These are phyloP conservation scores for Lentinula edodes DNA, from an alignment of 768 basidiomycete species.

Conservation along the genomic window DNA sequence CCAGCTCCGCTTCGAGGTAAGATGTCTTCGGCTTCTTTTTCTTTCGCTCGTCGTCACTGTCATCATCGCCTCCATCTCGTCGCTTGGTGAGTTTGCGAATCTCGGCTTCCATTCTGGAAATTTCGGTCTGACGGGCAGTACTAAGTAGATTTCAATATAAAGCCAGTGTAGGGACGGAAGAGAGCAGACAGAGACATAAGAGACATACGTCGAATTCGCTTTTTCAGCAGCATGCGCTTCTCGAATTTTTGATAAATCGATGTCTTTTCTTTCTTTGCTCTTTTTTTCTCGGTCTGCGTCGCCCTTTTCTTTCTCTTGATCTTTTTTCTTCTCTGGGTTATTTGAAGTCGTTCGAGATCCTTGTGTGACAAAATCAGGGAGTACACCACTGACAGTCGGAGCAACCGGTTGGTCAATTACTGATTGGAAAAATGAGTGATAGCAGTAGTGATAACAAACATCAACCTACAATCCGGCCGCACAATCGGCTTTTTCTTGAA, in stretches of 20 bases:
- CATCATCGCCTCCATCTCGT: conserved; percentile 50
- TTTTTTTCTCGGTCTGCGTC: conserved; percentile 10
- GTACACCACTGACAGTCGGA: conserved; percentile 7
- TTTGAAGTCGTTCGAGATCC: not conserved
- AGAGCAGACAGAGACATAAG: conserved; percentile 1
- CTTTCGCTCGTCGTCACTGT: conserved; percentile 56
- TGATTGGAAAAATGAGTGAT: conserved; percentile 9
- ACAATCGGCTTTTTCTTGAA: conserved; percentile 80
- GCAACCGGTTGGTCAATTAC: conserved; percentile 33
- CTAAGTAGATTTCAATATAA: conserved; percentile 26
- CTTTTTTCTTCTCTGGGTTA: conserved; percentile 11
- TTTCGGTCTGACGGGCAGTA: conserved; percentile 63
- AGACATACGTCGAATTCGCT: conserved; percentile 50
- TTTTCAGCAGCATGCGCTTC: conserved; percentile 73
- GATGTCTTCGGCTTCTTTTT: conserved; percentile 63
- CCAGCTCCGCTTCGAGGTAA: conserved; percentile 73
- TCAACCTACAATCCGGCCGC: conserved; percentile 72
- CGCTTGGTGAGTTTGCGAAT: conserved; percentile 72
- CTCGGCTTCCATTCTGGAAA: conserved; percentile 84
- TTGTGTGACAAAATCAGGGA: conserved; percentile 36
- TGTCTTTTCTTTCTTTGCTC: conserved; percentile 29
- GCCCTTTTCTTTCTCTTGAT: not conserved
- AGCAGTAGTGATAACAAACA: conserved; percentile 2
- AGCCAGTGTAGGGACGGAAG: not conserved
- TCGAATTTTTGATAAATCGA: conserved; percentile 67